Conservation (phyloP, 2,329 filamentous ascomycete species). For the Cryphonectria japonica region DNA sequence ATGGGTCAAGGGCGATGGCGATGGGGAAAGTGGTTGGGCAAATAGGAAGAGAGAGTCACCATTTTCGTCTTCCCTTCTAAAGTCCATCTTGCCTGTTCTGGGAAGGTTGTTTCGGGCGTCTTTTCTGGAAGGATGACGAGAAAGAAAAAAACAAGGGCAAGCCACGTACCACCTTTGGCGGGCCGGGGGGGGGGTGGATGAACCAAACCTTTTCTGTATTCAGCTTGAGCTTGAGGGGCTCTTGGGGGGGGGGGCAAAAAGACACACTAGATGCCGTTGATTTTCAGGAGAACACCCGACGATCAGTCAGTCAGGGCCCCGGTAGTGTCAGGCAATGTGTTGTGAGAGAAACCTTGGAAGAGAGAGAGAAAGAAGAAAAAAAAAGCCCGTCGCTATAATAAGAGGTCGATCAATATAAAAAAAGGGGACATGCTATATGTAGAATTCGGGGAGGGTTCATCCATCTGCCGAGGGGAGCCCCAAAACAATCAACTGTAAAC, state of each 20-base stretch:
- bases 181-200: no score
- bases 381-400: not conserved
- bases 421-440: no score
- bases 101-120: not conserved
- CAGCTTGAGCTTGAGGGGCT: no score
- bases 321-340: no score
- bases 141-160: not conserved
- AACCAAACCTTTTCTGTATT: no score
- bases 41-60: not conserved
- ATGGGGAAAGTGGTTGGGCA: not conserved
- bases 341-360: no score
- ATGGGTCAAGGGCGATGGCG: no score
- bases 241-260: no score
- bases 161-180: no score
- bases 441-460: no score
- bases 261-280: not conserved
- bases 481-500: slow-evolving; percentile 17
- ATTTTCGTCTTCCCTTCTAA: no score
- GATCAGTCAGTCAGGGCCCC: not conserved
- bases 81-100: not conserved
- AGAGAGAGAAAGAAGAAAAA: not conserved
- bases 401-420: not conserved
- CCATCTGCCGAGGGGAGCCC: not conserved
- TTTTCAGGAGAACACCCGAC: slow-evolving; percentile 7
- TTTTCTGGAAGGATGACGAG: not conserved